phyloP scores from a whole-genome alignment of 495 filamentous ascomycete species.

The Opeltia flavorubescens region DNA sequence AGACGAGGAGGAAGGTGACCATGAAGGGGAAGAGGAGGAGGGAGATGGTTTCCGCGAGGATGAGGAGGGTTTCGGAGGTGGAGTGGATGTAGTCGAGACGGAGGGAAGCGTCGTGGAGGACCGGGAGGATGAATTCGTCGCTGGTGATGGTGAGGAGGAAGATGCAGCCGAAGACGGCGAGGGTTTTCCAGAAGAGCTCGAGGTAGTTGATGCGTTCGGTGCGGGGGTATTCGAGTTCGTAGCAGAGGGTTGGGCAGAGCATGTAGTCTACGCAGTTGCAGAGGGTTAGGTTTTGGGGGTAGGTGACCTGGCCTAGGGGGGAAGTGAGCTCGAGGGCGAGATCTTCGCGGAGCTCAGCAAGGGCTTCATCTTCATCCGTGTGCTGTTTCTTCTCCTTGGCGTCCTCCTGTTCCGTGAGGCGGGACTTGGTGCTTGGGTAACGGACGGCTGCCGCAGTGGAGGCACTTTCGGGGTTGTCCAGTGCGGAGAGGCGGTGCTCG shows the following conservation, averaged over 20 bases:
- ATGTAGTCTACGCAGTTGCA: slow-evolving; percentile 77
- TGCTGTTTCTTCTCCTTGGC: slow-evolving; percentile 22
- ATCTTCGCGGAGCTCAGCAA: slow-evolving; percentile 63
- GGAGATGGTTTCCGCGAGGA: slow-evolving; percentile 85
- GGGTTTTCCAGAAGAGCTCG: slow-evolving; percentile 70
- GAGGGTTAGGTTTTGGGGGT: slow-evolving; percentile 75
- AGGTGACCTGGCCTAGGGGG: slow-evolving; percentile 76
- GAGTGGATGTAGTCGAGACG: slow-evolving; percentile 47
- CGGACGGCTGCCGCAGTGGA: slow-evolving; percentile 55
- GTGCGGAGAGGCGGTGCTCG: slow-evolving; percentile 56
- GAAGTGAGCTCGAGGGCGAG: slow-evolving; percentile 82
- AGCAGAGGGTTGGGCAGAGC: slow-evolving; percentile 89
- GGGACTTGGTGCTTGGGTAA: slow-evolving; percentile 51
- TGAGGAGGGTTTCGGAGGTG: slow-evolving; percentile 52
- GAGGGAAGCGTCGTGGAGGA: slow-evolving; percentile 58
- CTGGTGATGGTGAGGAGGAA: slow-evolving; percentile 83
- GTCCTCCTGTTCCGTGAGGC: slow-evolving; percentile 22
- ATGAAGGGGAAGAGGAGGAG: slow-evolving; percentile 94
- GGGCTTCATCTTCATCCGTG: slow-evolving; percentile 30
- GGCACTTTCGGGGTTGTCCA: slow-evolving; percentile 63
- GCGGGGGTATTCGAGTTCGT: slow-evolving; percentile 92
- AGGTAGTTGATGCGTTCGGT: slow-evolving; percentile 58
- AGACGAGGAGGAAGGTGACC: slow-evolving; percentile 87
- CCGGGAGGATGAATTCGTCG: slow-evolving; percentile 92
- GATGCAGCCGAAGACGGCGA: slow-evolving; percentile 92